Conservation (phyloP, 176 grass and related monocot genomes). For the Alloteropsis semialata region DNA sequence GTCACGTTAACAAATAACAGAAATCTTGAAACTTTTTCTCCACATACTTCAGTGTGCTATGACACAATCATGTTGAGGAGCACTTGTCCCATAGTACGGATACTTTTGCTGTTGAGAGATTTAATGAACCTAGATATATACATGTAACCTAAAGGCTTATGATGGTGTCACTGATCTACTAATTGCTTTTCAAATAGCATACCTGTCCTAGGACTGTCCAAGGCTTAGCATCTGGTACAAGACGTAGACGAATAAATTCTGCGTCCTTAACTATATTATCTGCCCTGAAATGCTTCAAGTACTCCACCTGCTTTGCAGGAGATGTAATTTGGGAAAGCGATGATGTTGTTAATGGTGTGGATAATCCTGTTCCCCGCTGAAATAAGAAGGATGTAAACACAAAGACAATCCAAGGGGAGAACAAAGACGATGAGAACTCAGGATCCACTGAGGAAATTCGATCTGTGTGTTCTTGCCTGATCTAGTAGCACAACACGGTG, state of each 20-base stretch:
- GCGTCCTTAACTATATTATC: constrained; percentile 95
- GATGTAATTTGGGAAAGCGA: constrained; percentile 84
- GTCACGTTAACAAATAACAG: background rate
- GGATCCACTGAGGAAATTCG: background rate
- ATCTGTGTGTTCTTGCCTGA: constrained; percentile 44
- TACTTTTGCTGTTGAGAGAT: background rate
- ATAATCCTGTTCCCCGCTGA: constrained; percentile 86
- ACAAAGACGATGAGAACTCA: background rate
- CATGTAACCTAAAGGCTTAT: background rate
- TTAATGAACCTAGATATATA: background rate
- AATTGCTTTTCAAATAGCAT: constrained; percentile 26
- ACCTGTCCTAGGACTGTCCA: constrained; percentile 96
- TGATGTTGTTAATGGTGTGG: constrained; percentile 79
- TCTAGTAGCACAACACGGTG: constrained; percentile 77
- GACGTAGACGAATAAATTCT: constrained; percentile 68
- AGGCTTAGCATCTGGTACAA: constrained; percentile 71
- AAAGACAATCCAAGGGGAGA: background rate
- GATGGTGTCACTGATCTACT: background rate
- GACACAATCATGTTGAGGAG: too few species aligned
- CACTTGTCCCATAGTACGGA: background rate
- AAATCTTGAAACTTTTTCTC: background rate
- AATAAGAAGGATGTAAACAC: constrained; percentile 1
- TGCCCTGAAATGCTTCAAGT: constrained; percentile 89
- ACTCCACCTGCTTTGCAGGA: constrained; percentile 54
- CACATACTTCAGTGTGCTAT: too few species aligned